Evolutionary conservation across 2,329 filamentous ascomycete species (phyloP).

Genomic region (Teratosphaeria epicoccoides): DNA sequence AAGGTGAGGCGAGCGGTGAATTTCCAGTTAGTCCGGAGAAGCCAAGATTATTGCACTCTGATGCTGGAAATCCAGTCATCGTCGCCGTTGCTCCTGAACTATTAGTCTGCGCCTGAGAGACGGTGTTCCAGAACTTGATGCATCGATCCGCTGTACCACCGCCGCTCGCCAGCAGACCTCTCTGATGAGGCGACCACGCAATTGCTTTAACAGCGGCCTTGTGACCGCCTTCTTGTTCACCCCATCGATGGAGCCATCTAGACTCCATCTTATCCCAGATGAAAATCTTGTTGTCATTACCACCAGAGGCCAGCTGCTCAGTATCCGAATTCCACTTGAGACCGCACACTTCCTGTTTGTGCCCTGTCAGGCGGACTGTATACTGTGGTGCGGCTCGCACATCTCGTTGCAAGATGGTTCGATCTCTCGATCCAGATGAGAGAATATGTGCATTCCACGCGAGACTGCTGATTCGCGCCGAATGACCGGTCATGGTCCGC

Average conservation of each 20-base stretch:
- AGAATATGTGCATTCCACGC: conserved; percentile 98
- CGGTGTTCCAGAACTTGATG: conserved; percentile 97
- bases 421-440: conserved; percentile 87
- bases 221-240: conserved; percentile 89
- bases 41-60: conserved; percentile 2
- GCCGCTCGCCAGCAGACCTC: conserved; percentile 84
- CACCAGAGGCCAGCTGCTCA: conserved; percentile 85
- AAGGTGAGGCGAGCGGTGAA: conserved; percentile 13
- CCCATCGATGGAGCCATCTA: conserved; percentile 85
- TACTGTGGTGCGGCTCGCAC: conserved; percentile 88
- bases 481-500: conserved; percentile 94
- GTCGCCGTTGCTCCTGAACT: conserved; percentile 21
- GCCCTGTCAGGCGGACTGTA: conserved; percentile 74
- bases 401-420: conserved; percentile 88
- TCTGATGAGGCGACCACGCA: conserved; percentile 93
- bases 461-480: conserved; percentile 79
- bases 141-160: conserved; percentile 91
- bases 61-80: conserved; percentile 3
- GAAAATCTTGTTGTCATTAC: conserved; percentile 98
- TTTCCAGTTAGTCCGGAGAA: not conserved
- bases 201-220: conserved; percentile 96
- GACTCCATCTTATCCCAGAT: conserved; percentile 97
- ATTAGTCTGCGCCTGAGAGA: conserved; percentile 30
- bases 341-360: conserved; percentile 97
- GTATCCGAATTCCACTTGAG: conserved; percentile 96